Conservation (phyloP, 2,329 filamentous ascomycete species). For the Aspergillus sp. region DNA sequence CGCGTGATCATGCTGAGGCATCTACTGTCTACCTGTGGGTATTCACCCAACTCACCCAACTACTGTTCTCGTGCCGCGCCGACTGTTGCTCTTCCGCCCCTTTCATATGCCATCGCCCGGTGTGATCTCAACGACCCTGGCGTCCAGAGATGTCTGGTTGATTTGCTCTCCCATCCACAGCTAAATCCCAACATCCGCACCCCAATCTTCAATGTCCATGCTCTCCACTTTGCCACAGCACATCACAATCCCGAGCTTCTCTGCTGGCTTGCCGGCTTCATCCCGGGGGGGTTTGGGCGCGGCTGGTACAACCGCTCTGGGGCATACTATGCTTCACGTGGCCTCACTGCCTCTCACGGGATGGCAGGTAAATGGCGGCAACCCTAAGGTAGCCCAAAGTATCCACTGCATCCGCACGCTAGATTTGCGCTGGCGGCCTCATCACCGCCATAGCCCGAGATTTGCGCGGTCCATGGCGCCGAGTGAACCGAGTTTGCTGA, state of each 20-base stretch:
- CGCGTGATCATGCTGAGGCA: conserved; percentile 7
- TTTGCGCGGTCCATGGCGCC: too few relatives aligned
- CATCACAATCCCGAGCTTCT: conserved; percentile 8
- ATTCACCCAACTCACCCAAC: conserved; percentile 13
- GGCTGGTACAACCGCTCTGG: conserved; percentile 3
- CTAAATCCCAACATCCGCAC: conserved; percentile 5
- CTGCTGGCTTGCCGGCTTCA: conserved; percentile 6
- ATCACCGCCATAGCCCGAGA: neutral
- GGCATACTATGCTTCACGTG: conserved; percentile 11
- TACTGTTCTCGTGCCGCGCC: conserved; percentile 9
- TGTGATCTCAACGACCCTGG: conserved; percentile 6
- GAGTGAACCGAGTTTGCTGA: too few relatives aligned
- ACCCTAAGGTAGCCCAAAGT: conserved; percentile 4
- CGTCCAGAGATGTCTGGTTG: conserved; percentile 4
- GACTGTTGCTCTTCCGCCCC: conserved; percentile 12
- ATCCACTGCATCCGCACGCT: conserved; percentile 8
- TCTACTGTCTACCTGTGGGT: conserved; percentile 7
- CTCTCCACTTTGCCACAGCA: conserved; percentile 9
- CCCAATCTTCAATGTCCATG: conserved; percentile 9
- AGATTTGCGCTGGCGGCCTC: neutral
- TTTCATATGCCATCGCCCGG: conserved; percentile 11
- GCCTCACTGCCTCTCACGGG: conserved; percentile 6
- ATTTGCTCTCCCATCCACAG: conserved; percentile 6
- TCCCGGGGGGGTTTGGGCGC: neutral
- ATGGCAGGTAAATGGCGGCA: neutral